These are phyloP conservation scores for Albifimbria verrucaria DNA, from an alignment of 2,329 filamentous ascomycete species.

Conservation along the genomic window DNA sequence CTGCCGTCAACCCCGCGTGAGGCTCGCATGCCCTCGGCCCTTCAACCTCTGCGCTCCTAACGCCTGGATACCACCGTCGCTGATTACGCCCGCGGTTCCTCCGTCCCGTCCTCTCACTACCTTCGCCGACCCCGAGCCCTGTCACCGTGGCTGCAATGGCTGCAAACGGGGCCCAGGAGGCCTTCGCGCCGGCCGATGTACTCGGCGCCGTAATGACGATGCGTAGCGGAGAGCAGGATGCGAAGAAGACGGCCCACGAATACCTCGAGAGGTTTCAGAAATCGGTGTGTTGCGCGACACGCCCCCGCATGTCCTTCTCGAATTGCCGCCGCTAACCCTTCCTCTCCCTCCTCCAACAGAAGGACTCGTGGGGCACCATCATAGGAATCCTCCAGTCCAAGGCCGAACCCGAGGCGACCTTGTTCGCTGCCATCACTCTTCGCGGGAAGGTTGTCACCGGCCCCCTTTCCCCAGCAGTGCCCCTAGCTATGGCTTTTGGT, in stretches of 20 bases:
- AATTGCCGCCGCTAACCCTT: not conserved
- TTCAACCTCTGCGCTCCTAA: too few species aligned
- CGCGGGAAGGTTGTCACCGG: conserved; percentile 83
- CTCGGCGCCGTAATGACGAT: conserved; percentile 87
- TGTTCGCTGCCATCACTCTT: conserved; percentile 94
- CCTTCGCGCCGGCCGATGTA: conserved; percentile 72
- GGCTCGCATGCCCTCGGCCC: not conserved
- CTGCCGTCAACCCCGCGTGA: not conserved
- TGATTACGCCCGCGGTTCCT: too few species aligned
- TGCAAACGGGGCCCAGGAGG: conserved; percentile 60
- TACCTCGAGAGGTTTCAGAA: conserved; percentile 96
- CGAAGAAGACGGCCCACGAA: conserved; percentile 87
- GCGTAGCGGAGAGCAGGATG: conserved; percentile 76
- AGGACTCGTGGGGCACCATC: conserved; percentile 86
- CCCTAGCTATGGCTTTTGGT: too few species aligned
- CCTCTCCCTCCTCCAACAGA: conserved; percentile 43
- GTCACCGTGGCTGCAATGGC: conserved; percentile 53
- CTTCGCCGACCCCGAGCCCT: conserved; percentile 8
- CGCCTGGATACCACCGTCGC: too few species aligned
- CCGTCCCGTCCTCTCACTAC: conserved; percentile 3
- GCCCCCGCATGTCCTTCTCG: conserved; percentile 7
- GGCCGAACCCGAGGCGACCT: conserved; percentile 77
- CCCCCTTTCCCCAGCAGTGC: not conserved
- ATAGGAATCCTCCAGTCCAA: conserved; percentile 82
- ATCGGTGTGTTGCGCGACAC: conserved; percentile 60